Percentiles rank a stretch among this genome's conserved stretches.
Conservation (phyloP, 176 grass and related monocot genomes). For the Puya raimondii region DNA sequence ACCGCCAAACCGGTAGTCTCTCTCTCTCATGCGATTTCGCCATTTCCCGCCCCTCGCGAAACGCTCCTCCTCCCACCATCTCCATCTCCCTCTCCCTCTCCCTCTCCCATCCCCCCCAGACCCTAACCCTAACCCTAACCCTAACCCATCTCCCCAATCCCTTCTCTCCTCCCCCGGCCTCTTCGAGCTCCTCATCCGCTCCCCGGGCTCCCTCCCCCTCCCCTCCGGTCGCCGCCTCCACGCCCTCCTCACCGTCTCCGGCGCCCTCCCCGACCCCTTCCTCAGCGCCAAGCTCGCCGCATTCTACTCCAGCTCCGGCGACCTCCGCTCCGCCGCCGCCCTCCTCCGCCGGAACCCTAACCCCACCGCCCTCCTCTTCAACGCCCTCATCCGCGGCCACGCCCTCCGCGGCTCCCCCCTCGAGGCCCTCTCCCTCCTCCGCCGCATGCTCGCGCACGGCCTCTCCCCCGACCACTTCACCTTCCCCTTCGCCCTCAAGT, state of each 20-base stretch:
- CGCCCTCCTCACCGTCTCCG: slow-evolving; percentile 7
- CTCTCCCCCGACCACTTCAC: slow-evolving; percentile 21
- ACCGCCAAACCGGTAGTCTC: no score
- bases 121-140: neutral
- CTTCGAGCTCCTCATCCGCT: slow-evolving; percentile 6
- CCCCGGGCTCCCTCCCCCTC: neutral
- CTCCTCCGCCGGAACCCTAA: slow-evolving; percentile 4
- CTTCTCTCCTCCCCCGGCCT: neutral
- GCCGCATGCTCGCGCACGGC: slow-evolving; percentile 10
- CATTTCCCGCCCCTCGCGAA: no score
- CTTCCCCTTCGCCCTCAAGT: slow-evolving; percentile 19
- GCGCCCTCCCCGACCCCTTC: neutral
- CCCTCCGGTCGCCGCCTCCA: slow-evolving; percentile 4
- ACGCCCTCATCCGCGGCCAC: slow-evolving; percentile 18
- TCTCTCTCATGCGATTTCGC: neutral
- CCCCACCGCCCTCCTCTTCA: slow-evolving; percentile 13
- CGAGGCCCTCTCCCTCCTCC: slow-evolving; percentile 13
- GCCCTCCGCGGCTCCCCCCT: slow-evolving; percentile 3
- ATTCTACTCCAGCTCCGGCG: slow-evolving; percentile 12
- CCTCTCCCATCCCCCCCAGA: neutral
- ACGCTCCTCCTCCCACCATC: no score
- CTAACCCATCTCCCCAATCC: neutral
- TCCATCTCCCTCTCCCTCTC: no score
- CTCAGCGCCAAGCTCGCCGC: slow-evolving; percentile 12
- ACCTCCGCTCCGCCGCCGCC: slow-evolving; percentile 8